Percentiles rank a stretch among this genome's conserved stretches.
Conservation (phyloP, 257 asterid genomes). For the Buddleja alternifolia region DNA sequence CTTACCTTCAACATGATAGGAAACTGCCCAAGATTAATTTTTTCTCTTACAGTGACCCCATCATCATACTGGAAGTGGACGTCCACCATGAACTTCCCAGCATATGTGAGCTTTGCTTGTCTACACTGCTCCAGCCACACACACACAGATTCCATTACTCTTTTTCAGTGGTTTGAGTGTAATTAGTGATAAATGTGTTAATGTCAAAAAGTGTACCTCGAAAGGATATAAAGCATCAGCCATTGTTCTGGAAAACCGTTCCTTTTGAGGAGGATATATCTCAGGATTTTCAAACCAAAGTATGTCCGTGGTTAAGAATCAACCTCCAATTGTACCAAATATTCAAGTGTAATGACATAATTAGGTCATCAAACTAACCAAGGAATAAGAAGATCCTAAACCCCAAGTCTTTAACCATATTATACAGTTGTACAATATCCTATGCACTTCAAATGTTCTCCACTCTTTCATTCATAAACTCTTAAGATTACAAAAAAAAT, state of each 20-base stretch:
- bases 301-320: conserved; percentile 61
- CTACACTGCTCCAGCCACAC: conserved; percentile 73
- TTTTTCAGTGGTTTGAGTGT: conserved; percentile 9
- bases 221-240: conserved; percentile 68
- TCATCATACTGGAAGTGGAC: conserved; percentile 62
- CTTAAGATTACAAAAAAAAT: no score
- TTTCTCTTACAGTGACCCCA: conserved; percentile 65
- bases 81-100: conserved; percentile 72
- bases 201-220: conserved; percentile 56
- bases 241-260: conserved; percentile 48
- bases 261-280: conserved; percentile 73
- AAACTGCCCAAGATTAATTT: conserved; percentile 64
- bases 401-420: no score
- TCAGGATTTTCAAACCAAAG: conserved; percentile 77
- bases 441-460: no score
- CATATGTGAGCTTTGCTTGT: conserved; percentile 82
- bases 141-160: conserved; percentile 12
- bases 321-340: conserved; percentile 10
- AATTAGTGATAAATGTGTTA: background rate
- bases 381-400: background rate
- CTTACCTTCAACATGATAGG: conserved; percentile 93
- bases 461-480: no score
- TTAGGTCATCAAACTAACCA: background rate
- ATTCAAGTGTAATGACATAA: conserved; percentile 14
- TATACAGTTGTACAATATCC: no score